These are phyloP conservation scores for Aspergillus sclerotioniger DNA, from an alignment of 495 filamentous ascomycete genomes.

Conservation along the genomic window DNA sequence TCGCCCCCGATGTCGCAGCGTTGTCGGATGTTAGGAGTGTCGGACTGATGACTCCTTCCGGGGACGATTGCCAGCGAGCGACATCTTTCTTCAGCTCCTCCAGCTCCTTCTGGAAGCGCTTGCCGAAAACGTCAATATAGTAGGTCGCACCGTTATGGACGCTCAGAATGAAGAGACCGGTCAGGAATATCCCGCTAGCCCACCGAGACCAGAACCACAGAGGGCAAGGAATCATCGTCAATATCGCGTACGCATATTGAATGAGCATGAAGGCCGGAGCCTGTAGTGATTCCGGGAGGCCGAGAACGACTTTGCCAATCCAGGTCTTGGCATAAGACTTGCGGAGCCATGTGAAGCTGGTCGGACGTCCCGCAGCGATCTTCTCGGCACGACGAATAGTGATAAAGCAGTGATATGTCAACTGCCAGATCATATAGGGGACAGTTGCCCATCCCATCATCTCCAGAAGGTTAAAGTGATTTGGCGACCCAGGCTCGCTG, in stretches of 20 bases:
- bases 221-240: constrained; percentile 92
- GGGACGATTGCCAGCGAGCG: constrained; percentile 74
- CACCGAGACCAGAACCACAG: constrained; percentile 92
- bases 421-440: constrained; percentile 90
- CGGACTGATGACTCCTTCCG: constrained; percentile 37
- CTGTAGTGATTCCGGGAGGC: constrained; percentile 71
- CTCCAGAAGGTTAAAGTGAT: constrained; percentile 73
- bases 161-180: constrained; percentile 81
- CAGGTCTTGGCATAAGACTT: constrained; percentile 81
- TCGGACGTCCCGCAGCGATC: constrained; percentile 93
- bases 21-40: constrained; percentile 25
- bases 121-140: constrained; percentile 97
- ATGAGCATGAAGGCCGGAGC: constrained; percentile 94
- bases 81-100: constrained; percentile 89
- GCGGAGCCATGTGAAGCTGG: constrained; percentile 96
- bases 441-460: constrained; percentile 95
- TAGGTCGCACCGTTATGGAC: constrained; percentile 94
- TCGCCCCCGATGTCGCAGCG: constrained; percentile 16
- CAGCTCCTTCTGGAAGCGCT: constrained; percentile 92
- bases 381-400: constrained; percentile 88
- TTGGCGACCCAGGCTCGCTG: constrained; percentile 63
- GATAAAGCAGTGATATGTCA: constrained; percentile 88
- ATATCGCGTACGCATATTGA: constrained; percentile 84
- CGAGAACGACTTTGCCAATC: constrained; percentile 82
- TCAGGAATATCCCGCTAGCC: constrained; percentile 72